Base-by-base conservation (phyloP, 2,329 filamentous ascomycete species). In the Fusarium sp. region DNA sequence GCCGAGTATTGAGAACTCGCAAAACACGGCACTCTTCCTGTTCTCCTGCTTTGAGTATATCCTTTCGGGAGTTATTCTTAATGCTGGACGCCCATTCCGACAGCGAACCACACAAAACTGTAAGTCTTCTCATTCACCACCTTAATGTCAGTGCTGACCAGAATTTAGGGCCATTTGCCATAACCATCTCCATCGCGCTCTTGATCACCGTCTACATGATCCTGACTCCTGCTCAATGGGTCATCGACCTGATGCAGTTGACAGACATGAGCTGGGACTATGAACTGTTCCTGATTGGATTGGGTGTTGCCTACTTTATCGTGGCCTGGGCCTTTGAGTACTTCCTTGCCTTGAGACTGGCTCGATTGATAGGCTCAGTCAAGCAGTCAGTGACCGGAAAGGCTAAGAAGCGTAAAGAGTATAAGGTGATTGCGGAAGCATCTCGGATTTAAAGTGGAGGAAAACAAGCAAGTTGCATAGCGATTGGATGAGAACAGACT, bases 41-140 rank as follows among this genome's bases (percentile, higher is more conserved):
- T 87, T 95, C 10, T 97, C 93, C 4, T 98, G 95, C 81, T 98
- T 95, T 79, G 95, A 98, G 81, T 99, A 99, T 82, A 97, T 97
- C 42, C 87, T 98, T 28, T 93, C 94, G 0, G 96, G 94, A 8
- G 88, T 98, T 44, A 93, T 98, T 3, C 87, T 99, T 36, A 97
- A 93, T 77, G 94, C 96, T n/a, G 97, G 96, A 3, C 91, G 90
- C 39, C 96, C 96, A 2, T 99, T 98, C 84, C 89, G 96, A 61
- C 93, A 96, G 77, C 89, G 90, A 22, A 94, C 95, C 85, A 86
- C 86, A 24, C 88, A 92, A 67, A 99, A 99, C 79, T 89, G 93
- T 95, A 82, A 84, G 92, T 32, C 13, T 11, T 4, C 36, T 14
- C 2, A 20, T 6, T 22, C 3, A 8, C 9, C 8, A 20, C 11